Evolutionary conservation across 1,139 yeast species (phyloP).

Genomic region (Lodderomyces orthopsilosis): DNA sequence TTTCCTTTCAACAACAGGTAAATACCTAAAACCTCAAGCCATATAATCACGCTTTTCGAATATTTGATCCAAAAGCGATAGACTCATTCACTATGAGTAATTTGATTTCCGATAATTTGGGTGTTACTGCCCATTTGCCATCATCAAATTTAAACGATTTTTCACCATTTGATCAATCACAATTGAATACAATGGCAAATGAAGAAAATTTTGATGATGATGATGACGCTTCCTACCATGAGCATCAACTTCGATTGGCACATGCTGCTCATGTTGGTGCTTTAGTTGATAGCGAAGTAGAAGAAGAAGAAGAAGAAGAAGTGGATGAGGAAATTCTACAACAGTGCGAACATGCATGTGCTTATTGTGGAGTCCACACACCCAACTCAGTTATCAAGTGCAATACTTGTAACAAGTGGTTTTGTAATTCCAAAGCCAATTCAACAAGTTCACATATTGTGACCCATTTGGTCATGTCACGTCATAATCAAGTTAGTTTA

Average conservation of each 20-base stretch:
- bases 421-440: constrained; percentile 74
- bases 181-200: neutral
- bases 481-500: constrained; percentile 70
- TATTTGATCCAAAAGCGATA: too few species aligned
- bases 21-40: neutral
- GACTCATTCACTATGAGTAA: neutral
- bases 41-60: too few species aligned
- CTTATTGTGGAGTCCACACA: constrained; percentile 76
- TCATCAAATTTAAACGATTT: neutral
- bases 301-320: constrained; percentile 7
- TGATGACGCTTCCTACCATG: constrained; percentile 1
- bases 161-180: neutral
- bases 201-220: constrained; percentile 2
- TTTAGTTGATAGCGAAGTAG: neutral
- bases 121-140: neutral
- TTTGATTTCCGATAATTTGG: neutral
- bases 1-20: neutral
- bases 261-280: constrained; percentile 1
- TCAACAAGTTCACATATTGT: constrained; percentile 78
- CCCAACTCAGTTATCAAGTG: constrained; percentile 74
- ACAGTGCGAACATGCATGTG: constrained; percentile 44
- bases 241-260: neutral
- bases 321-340: constrained; percentile 6
- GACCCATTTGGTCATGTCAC: constrained; percentile 78
- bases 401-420: constrained; percentile 79